Conservation (phyloP, 1,284 basidiomycete genomes). For the Trametes hirsuta region DNA sequence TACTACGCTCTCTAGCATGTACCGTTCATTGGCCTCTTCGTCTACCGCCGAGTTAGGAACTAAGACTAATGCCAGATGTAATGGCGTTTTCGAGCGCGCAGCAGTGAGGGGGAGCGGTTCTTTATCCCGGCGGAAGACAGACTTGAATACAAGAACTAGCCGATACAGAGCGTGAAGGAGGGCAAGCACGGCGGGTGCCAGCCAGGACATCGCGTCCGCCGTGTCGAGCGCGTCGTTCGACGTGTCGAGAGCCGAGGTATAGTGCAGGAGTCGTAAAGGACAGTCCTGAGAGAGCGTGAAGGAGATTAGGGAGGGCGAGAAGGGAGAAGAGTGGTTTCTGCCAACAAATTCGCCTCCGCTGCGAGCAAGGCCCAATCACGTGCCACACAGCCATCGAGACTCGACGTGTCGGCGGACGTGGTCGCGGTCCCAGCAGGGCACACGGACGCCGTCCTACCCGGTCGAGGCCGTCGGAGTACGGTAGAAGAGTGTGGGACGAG, state of each 20-base stretch:
- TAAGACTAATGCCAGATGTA: constrained; percentile 67
- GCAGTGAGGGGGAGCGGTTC: constrained; percentile 51
- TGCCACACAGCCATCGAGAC: neutral
- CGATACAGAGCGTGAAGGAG: constrained; percentile 62
- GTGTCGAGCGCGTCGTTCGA: constrained; percentile 14
- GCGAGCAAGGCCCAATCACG: neutral
- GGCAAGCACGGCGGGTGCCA: constrained; percentile 49
- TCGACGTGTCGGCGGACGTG: neutral
- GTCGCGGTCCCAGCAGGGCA: no score
- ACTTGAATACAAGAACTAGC: constrained; percentile 43
- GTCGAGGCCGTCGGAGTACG: neutral
- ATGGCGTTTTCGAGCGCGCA: constrained; percentile 57
- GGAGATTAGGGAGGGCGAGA: neutral
- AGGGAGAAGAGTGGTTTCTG: neutral
- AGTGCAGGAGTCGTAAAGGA: neutral
- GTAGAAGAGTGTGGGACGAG: neutral
- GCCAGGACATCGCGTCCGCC: constrained; percentile 36
- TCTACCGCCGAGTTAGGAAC: constrained; percentile 41
- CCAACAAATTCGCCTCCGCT: neutral
- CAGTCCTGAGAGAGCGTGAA: neutral
- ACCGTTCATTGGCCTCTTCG: constrained; percentile 41
- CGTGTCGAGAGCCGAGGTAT: constrained; percentile 8
- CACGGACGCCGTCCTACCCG: neutral
- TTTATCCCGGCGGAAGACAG: constrained; percentile 41
- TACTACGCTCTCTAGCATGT: constrained; percentile 55